Percentiles rank a stretch among this genome's conserved stretches.
Conservation (phyloP, 2,329 filamentous ascomycete genomes). For the Rachicladosporium sp. region DNA sequence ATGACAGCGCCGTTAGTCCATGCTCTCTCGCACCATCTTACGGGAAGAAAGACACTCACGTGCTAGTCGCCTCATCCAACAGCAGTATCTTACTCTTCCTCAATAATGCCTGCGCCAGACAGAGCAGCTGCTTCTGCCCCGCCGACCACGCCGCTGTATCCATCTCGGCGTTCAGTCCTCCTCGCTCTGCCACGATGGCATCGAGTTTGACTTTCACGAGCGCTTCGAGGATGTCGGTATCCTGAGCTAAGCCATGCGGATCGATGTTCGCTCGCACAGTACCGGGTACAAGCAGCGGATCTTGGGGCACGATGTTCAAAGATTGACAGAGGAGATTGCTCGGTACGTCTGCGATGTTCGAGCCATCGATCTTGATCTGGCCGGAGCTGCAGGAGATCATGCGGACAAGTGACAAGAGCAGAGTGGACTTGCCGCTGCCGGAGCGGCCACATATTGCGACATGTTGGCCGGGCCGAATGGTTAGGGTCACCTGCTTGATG, state of each 20-base stretch:
- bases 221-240: conserved; percentile 56
- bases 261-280: conserved; percentile 67
- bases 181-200: conserved; percentile 40
- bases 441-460: conserved; percentile 29
- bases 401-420: conserved; percentile 37
- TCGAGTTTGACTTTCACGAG: conserved; percentile 45
- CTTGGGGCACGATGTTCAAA: conserved; percentile 69
- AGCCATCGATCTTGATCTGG: conserved; percentile 34
- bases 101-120: conserved; percentile 58
- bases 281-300: conserved; percentile 70
- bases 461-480: conserved; percentile 23
- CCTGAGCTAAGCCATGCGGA: conserved; percentile 58
- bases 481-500: background rate
- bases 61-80: conserved; percentile 33
- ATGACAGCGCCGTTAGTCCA: too few species aligned
- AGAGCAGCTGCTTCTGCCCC: conserved; percentile 85
- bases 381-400: conserved; percentile 35
- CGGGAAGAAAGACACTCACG: background rate
- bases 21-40: too few species aligned
- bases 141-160: conserved; percentile 23
- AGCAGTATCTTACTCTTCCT: conserved; percentile 28
- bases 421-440: conserved; percentile 11
- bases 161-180: background rate
- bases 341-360: conserved; percentile 26
- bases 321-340: too few species aligned